These are phyloP conservation scores for Vigna nakashimae DNA, from an alignment of 306 rosid genomes.

Conservation along the genomic window DNA sequence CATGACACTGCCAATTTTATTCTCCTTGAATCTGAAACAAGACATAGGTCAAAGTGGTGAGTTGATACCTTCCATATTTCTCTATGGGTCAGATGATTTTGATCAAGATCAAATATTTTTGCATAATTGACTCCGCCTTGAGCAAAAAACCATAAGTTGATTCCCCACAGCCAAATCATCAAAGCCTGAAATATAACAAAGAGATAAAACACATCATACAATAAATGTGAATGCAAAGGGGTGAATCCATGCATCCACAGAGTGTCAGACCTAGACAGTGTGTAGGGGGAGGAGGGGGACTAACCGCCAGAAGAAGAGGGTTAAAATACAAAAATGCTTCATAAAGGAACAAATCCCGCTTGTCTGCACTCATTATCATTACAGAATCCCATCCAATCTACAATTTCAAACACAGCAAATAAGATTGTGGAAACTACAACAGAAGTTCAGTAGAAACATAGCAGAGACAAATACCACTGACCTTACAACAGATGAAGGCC, in stretches of 20 bases:
- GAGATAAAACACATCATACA: conserved; percentile 30
- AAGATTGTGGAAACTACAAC: conserved; percentile 43
- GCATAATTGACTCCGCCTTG: conserved; percentile 73
- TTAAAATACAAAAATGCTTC: conserved; percentile 99
- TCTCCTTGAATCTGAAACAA: conserved; percentile 15
- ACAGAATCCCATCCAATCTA: conserved; percentile 99
- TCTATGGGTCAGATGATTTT: conserved; percentile 79
- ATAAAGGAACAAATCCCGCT: conserved; percentile 85
- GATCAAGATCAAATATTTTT: conserved; percentile 91
- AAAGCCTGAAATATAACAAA: conserved; percentile 70
- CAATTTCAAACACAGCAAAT: conserved; percentile 40
- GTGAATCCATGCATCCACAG: conserved; percentile 26
- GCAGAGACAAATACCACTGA: conserved; percentile 47
- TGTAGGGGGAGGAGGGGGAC: conserved; percentile 38
- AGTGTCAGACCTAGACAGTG: neutral
- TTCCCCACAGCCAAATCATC: conserved; percentile 99
- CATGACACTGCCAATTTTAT: conserved; percentile 25
- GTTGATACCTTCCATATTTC: conserved; percentile 95
- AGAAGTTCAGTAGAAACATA: conserved; percentile 24
- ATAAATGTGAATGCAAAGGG: conserved; percentile 38
- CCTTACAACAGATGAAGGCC: conserved; percentile 97
- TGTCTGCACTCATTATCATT: conserved; percentile 97
- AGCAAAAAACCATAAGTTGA: conserved; percentile 85
- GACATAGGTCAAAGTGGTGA: conserved; percentile 23
- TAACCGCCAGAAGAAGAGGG: conserved; percentile 94